Conservation (phyloP, 1,284 basidiomycete species). For the Cystobasidiaceae sp. region DNA sequence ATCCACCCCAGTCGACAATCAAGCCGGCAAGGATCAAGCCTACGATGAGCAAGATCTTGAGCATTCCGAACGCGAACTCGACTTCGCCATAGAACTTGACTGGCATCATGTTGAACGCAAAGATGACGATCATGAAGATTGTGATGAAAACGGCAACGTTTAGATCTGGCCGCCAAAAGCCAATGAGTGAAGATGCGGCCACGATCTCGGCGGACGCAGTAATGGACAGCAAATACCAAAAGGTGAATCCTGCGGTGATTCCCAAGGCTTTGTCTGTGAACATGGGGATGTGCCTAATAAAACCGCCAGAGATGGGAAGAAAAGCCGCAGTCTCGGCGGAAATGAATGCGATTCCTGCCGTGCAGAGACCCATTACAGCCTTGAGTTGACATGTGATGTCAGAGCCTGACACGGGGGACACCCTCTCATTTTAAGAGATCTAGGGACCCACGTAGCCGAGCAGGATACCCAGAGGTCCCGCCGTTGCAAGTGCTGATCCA, state of each 20-base stretch:
- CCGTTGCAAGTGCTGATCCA: not conserved
- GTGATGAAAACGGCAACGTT: not conserved
- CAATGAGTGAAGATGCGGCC: not conserved
- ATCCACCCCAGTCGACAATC: constrained; percentile 9
- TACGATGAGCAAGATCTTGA: constrained; percentile 27
- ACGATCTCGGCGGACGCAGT: constrained; percentile 1
- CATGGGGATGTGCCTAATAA: not conserved
- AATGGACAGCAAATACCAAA: not conserved
- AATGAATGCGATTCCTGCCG: not conserved
- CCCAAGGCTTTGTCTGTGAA: not conserved
- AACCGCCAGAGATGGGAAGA: not conserved
- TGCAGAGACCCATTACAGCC: not conserved
- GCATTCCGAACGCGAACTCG: constrained; percentile 46
- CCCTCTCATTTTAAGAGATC: no score
- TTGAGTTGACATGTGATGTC: no score
- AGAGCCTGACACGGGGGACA: no score
- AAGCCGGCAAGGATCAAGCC: constrained; percentile 19
- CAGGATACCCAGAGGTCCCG: not conserved
- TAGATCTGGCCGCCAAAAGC: constrained; percentile 2
- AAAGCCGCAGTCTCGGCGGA: not conserved
- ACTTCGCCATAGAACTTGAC: constrained; percentile 55
- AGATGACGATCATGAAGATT: not conserved
- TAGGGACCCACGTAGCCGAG: not conserved
- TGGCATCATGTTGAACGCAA: not conserved
- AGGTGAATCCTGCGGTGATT: not conserved